phyloP scores from a whole-genome alignment of 495 filamentous ascomycete genomes.

The Penicillium arizonense region DNA sequence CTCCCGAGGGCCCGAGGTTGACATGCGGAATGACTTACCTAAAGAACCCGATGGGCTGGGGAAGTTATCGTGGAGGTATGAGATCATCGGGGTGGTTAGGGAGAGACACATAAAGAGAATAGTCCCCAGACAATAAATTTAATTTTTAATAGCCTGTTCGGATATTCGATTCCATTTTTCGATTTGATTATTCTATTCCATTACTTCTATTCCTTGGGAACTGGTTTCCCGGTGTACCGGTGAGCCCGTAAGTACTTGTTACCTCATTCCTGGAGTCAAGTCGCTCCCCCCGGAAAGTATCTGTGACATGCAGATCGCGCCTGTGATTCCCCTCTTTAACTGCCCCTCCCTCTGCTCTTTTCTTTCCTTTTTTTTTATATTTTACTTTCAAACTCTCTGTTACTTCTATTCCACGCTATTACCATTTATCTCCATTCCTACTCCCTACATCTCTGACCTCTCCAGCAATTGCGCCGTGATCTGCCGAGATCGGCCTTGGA shows the following conservation, averaged over 20 bases:
- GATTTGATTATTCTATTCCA: conserved; percentile 1
- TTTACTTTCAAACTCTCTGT: conserved; percentile 3
- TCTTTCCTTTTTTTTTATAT: conserved; percentile 6
- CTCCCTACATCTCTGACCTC: conserved; percentile 2
- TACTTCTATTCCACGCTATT: conserved; percentile 7
- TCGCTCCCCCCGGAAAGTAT: conserved; percentile 11
- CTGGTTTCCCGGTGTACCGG: conserved; percentile 19
- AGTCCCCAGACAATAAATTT: too few species aligned
- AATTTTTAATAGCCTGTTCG: background rate
- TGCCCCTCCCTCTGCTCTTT: conserved; percentile 9
- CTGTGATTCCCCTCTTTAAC: conserved; percentile 18
- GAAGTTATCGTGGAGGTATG: conserved; percentile 11
- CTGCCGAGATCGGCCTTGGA: conserved; percentile 27
- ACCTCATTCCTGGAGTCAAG: conserved; percentile 27
- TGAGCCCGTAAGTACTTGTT: conserved; percentile 23
- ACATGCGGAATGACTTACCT: conserved; percentile 13
- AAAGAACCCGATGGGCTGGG: conserved; percentile 20
- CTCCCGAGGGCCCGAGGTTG: conserved; percentile 28
- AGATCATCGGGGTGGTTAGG: conserved; percentile 16
- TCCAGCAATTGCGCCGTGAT: conserved; percentile 12
- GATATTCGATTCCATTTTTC: background rate
- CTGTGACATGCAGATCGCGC: conserved; percentile 14
- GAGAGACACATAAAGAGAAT: background rate
- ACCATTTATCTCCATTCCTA: conserved; percentile 6
- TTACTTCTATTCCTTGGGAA: background rate